These are phyloP conservation scores for Globisporangium splendens DNA, from an alignment of 352 stramenopile species.

Conservation along the genomic window DNA sequence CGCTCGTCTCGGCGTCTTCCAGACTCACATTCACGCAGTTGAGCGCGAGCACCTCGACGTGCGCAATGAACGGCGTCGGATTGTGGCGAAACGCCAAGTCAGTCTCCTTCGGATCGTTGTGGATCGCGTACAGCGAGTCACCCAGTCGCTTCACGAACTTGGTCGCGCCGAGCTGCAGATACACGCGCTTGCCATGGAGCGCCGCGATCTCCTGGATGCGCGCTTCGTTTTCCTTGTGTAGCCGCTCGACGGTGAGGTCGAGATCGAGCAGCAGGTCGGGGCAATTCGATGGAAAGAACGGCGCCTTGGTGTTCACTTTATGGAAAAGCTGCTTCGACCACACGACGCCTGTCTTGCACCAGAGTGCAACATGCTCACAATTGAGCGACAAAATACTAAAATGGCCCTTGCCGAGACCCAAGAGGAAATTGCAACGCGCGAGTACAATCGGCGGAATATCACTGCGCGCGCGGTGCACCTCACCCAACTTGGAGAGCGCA, in stretches of 20 bases:
- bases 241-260: constrained; percentile 25
- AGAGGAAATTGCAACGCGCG: constrained; percentile 59
- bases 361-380: constrained; percentile 73
- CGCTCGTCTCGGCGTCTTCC: constrained; percentile 30
- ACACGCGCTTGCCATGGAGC: constrained; percentile 47
- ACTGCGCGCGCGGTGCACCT: constrained; percentile 54
- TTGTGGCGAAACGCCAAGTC: constrained; percentile 61
- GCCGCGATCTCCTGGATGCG: constrained; percentile 31
- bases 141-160: constrained; percentile 61
- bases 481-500: constrained; percentile 49
- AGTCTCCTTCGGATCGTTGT: constrained; percentile 54
- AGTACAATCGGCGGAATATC: constrained; percentile 72
- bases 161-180: constrained; percentile 29
- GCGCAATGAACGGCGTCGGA: constrained; percentile 46
- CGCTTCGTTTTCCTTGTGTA: constrained; percentile 27
- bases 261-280: constrained; percentile 26
- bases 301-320: constrained; percentile 39
- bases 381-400: constrained; percentile 72
- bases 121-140: constrained; percentile 44
- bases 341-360: constrained; percentile 70
- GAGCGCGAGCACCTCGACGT: constrained; percentile 34
- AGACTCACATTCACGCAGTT: constrained; percentile 60
- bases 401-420: constrained; percentile 62
- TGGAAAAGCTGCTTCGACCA: constrained; percentile 77
- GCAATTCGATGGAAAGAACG: constrained; percentile 39